A percentile compares a stretch with the other conserved stretches of the same genome.
phyloP scores from a whole-genome alignment of 2,329 filamentous ascomycete species.

The Volutella citrinella region DNA sequence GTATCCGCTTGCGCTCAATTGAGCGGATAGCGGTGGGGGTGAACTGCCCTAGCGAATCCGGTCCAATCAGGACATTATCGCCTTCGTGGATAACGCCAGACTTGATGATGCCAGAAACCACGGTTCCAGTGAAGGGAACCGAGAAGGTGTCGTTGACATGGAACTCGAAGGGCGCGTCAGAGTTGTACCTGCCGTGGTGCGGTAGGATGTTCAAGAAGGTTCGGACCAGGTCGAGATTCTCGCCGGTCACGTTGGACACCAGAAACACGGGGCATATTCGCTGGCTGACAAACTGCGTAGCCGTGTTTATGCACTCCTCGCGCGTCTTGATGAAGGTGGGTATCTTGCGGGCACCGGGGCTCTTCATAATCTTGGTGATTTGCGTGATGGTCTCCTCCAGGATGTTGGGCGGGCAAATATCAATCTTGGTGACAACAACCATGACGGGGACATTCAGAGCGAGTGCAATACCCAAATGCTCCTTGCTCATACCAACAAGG shows the following conservation, averaged over 20 bases:
- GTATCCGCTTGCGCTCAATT: constrained; percentile 91
- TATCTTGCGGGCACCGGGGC: constrained; percentile 89
- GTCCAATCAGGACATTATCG: constrained; percentile 85
- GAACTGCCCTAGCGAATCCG: constrained; percentile 88
- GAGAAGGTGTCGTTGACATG: constrained; percentile 97
- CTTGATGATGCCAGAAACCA: constrained; percentile 92
- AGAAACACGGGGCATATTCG: constrained; percentile 97
- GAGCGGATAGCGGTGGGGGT: constrained; percentile 81
- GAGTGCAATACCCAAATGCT: constrained; percentile 91
- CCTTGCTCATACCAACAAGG: constrained; percentile 95
- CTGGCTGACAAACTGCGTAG: constrained; percentile 91
- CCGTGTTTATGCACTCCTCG: constrained; percentile 91
- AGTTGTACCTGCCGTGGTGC: constrained; percentile 89
- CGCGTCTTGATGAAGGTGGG: constrained; percentile 91
- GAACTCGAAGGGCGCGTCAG: constrained; percentile 86
- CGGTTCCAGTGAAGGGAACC: constrained; percentile 93
- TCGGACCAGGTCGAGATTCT: constrained; percentile 85
- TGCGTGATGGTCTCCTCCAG: constrained; percentile 90
- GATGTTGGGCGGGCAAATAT: constrained; percentile 95
- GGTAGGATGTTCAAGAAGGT: constrained; percentile 94
- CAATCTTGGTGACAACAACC: constrained; percentile 97
- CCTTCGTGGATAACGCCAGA: constrained; percentile 83
- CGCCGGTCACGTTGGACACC: constrained; percentile 94
- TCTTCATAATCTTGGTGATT: constrained; percentile 89
- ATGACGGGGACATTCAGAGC: constrained; percentile 96